A percentile compares a stretch with the other conserved stretches of the same genome.
Evolutionary conservation across 2,329 filamentous ascomycete genomes (phyloP).

Genomic region (Epichloe gansuensis): DNA sequence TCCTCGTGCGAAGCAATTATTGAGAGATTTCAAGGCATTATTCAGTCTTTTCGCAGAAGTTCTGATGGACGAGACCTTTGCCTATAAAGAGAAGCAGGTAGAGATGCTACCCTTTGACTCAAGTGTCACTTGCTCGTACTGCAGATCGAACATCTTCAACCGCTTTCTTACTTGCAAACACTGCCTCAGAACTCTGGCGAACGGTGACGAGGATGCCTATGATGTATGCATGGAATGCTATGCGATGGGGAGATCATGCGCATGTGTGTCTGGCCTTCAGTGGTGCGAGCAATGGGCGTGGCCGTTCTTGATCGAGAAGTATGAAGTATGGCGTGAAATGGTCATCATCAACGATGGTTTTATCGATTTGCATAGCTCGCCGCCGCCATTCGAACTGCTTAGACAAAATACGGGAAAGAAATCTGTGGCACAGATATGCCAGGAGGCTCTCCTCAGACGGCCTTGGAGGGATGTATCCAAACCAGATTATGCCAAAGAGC

Average conservation of each 20-base stretch:
- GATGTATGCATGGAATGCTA: slow-evolving; percentile 98
- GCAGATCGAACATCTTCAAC: slow-evolving; percentile 93
- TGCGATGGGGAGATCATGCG: slow-evolving; percentile 89
- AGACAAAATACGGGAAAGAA: slow-evolving; percentile 56
- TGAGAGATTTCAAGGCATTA: slow-evolving; percentile 68
- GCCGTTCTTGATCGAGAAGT: slow-evolving; percentile 61
- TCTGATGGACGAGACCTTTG: slow-evolving; percentile 77
- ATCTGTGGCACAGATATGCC: slow-evolving; percentile 82
- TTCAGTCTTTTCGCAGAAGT: slow-evolving; percentile 69
- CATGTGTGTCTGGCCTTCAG: slow-evolving; percentile 68
- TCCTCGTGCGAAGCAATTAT: slow-evolving; percentile 51
- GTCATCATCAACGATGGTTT: slow-evolving; percentile 62
- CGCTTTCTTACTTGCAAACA: slow-evolving; percentile 84
- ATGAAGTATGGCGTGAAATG: slow-evolving; percentile 71
- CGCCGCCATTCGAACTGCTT: slow-evolving; percentile 58
- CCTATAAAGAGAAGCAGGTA: slow-evolving; percentile 53
- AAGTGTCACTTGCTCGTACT: slow-evolving; percentile 91
- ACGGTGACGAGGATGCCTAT: slow-evolving; percentile 70
- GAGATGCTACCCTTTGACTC: slow-evolving; percentile 77
- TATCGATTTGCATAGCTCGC: slow-evolving; percentile 51
- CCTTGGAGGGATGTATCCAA: slow-evolving; percentile 76
- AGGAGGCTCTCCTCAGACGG: slow-evolving; percentile 67
- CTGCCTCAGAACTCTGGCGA: slow-evolving; percentile 55
- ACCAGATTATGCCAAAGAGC: slow-evolving; percentile 34
- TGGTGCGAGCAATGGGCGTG: slow-evolving; percentile 94